Conservation (phyloP, 208 protist species). For the Trypanosoma brucei region DNA sequence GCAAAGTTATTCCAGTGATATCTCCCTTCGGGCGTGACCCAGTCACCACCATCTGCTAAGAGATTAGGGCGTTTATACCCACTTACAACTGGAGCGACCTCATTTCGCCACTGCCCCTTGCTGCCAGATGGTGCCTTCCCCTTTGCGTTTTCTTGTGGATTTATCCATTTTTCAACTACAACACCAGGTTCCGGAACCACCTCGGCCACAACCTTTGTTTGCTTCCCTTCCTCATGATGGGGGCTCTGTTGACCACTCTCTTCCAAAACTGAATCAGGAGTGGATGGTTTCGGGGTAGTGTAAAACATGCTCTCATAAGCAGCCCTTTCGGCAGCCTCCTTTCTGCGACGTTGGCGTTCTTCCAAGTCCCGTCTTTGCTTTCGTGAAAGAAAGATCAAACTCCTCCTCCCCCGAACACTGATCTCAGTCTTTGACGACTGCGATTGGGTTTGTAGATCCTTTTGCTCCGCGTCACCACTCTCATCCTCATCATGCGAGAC, state of each 20-base stretch:
- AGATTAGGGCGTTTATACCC: conserved; percentile 13
- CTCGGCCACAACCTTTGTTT: not conserved
- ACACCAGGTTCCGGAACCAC: conserved; percentile 35
- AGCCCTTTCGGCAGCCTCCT: conserved; percentile 20
- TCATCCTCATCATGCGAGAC: not conserved
- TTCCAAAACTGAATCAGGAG: not conserved
- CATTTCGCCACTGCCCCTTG: not conserved
- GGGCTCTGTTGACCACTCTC: not conserved
- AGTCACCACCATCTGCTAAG: conserved; percentile 53
- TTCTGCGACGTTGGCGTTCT: conserved; percentile 15
- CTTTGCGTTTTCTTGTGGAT: not conserved
- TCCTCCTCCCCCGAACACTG: not conserved
- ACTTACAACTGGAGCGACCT: not conserved
- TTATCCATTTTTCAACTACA: conserved; percentile 20
- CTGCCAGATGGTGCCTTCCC: not conserved
- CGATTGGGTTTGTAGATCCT: not conserved
- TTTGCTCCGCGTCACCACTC: not conserved
- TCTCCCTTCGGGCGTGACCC: conserved; percentile 35
- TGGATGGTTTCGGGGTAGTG: not conserved
- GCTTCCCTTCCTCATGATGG: not conserved
- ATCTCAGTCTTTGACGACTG: not conserved
- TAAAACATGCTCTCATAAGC: conserved; percentile 26
- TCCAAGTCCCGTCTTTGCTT: conserved; percentile 15
- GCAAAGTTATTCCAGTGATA: conserved; percentile 24
- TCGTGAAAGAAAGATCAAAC: conserved; percentile 7